Conservation (phyloP, 306 rosid genomes). For the Corylus americana region DNA sequence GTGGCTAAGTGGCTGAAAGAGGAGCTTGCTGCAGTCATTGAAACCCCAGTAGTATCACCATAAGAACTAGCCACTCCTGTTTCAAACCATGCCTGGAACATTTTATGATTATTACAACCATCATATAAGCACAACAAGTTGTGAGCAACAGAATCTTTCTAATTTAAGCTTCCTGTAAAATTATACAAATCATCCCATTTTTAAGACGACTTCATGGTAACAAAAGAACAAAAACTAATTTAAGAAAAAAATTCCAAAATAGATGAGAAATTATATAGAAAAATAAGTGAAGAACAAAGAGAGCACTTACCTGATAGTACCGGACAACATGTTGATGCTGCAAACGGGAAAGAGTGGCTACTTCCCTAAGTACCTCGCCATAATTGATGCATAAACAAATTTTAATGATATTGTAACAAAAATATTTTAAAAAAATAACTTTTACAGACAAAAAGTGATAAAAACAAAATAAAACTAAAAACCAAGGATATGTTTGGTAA, state of each 20-base stretch:
- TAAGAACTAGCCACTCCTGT: conserved; percentile 65
- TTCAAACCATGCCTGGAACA: conserved; percentile 96
- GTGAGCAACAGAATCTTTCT: neutral
- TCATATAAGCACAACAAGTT: conserved; percentile 18
- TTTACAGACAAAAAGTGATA: neutral
- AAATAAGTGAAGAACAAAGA: conserved; percentile 27
- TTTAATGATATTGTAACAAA: conserved; percentile 19
- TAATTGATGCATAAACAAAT: conserved; percentile 27
- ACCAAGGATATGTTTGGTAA: neutral
- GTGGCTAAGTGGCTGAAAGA: conserved; percentile 56
- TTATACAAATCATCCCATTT: conserved; percentile 19
- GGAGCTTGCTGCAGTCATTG: conserved; percentile 69
- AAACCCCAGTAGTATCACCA: conserved; percentile 61
- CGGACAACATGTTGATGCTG: conserved; percentile 98
- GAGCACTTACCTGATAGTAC: conserved; percentile 78
- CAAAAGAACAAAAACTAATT: neutral
- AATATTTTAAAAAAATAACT: conserved; percentile 1
- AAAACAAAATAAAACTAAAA: neutral
- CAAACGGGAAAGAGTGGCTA: conserved; percentile 95
- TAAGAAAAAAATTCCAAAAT: neutral
- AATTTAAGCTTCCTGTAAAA: conserved; percentile 2
- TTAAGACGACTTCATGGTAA: conserved; percentile 3
- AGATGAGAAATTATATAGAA: conserved; percentile 6
- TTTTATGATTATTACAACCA: conserved; percentile 32
- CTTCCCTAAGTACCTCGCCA: conserved; percentile 75